Evolutionary conservation across 2,329 filamentous ascomycete species (phyloP), one percentile per base, ranked within the genome.

Genomic region (Microdochium trichocladiopsis): DNA sequence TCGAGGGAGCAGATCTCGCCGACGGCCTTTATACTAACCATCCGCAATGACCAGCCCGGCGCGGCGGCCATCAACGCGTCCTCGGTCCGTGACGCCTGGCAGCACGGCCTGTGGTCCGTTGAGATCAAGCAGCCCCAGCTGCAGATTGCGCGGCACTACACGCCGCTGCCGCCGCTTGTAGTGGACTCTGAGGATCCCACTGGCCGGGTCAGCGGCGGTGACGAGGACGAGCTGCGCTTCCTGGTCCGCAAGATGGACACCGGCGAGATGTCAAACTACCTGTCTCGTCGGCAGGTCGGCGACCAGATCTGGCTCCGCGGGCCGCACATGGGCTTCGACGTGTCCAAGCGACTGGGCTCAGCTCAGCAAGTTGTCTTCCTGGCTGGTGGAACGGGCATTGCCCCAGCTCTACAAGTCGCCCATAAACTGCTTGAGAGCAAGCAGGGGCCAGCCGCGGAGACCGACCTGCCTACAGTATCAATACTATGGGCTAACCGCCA

Each of bases 111-210:
- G 43, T 95, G 90, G 87, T 91, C 87, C 56, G 86, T 97, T 31
- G 88, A 96, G 72, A 84, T 96, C 64, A 96, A 95, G 72, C 94
- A 97, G 71, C 94, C 94, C 2, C 86, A 96, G 66, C 72, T 97
- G 53, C 92, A 96, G 70, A 95, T 99, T 60, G 89, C 90, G 45
- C 76, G 94, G 56, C 85, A 90, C 53, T 99, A 99, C 69, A 97
- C 94, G 3, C 91, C 93, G 1, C 74, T 99, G 0, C 93, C 90
- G 0, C 78, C 83, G 0, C 24, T n/a, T n/a, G n/a, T 45, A 10
- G 12, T 33, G 22, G 12, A 28, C 31, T 48, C 14, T 16, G 36
- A 18, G 8, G 9, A 6, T 6, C 36, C 3, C 10, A 50, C 24
- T 2, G 28, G 43, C 36, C 31, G 49, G 2, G 14, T 22, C 22